Evolutionary conservation across 2,329 filamentous ascomycete species (phyloP).

Genomic region (Talaromyces atroroseus): DNA sequence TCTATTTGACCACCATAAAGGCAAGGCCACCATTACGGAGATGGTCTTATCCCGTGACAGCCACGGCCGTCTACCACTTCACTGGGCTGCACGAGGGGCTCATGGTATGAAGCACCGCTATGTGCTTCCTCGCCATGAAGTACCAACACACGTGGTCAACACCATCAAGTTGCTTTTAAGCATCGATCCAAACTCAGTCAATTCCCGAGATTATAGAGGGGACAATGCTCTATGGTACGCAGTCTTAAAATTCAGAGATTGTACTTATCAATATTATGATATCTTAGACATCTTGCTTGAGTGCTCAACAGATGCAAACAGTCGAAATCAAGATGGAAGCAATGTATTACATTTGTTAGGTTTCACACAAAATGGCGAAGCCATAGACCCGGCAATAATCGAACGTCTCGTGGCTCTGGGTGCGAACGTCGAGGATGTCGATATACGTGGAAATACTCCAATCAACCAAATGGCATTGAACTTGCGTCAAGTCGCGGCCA

Average conservation of each 20-base stretch:
- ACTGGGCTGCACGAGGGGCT: conserved; percentile 11
- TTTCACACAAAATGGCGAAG: conserved; percentile 7
- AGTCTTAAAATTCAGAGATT: neutral
- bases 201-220: conserved; percentile 6
- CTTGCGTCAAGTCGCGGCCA: conserved; percentile 7
- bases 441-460: conserved; percentile 9
- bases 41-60: conserved; percentile 4
- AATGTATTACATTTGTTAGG: conserved; percentile 9
- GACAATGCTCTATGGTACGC: conserved; percentile 8
- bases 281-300: conserved; percentile 7
- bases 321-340: neutral
- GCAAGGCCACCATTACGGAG: conserved; percentile 4
- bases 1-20: neutral
- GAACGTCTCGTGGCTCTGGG: conserved; percentile 5
- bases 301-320: conserved; percentile 1
- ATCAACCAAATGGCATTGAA: conserved; percentile 10
- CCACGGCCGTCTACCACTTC: conserved; percentile 6
- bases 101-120: neutral
- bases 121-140: conserved; percentile 8
- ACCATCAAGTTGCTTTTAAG: conserved; percentile 8
- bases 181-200: conserved; percentile 3
- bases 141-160: neutral
- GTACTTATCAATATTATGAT: neutral
- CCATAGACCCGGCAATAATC: conserved; percentile 9
- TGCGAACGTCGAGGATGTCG: conserved; percentile 8